A percentile compares a stretch with the other conserved stretches of the same genome.
Evolutionary conservation across 73 alveolate species (phyloP).

Genomic region (Blepharisma stoltei): DNA sequence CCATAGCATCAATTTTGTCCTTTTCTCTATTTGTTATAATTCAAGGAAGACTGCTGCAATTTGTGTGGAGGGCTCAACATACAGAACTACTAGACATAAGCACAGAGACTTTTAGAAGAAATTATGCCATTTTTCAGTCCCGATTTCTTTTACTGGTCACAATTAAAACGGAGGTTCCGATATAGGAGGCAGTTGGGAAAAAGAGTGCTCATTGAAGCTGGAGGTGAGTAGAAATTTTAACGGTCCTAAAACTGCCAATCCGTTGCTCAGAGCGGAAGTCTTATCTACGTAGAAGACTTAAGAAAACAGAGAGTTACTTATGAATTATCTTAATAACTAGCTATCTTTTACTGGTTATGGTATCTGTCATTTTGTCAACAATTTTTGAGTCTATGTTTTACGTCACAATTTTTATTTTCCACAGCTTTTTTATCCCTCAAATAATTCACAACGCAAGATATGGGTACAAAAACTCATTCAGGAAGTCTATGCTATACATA

Average conservation of each 20-base stretch:
- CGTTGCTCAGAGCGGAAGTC: too few relatives aligned
- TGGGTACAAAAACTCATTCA: background rate
- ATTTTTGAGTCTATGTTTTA: background rate
- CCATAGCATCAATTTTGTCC: background rate
- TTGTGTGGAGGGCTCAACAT: conserved; percentile 14
- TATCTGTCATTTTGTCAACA: background rate
- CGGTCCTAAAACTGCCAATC: too few relatives aligned
- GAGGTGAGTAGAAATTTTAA: too few relatives aligned
- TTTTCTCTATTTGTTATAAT: background rate
- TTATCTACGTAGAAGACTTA: too few relatives aligned
- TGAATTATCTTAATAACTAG: background rate
- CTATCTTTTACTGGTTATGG: background rate
- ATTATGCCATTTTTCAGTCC: background rate
- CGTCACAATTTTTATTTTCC: background rate
- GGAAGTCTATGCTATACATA: background rate
- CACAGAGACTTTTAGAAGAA: background rate
- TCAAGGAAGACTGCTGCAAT: background rate
- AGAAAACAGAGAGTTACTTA: too few relatives aligned
- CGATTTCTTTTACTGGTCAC: background rate
- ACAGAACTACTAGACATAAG: background rate
- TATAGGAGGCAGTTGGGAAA: too few relatives aligned
- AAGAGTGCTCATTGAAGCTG: too few relatives aligned
- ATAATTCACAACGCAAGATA: background rate
- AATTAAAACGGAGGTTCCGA: too few relatives aligned
- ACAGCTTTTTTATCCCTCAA: background rate